A percentile compares a stretch with the other conserved stretches of the same genome.
phyloP scores from a whole-genome alignment of 2,329 filamentous ascomycete genomes.

The Ascomycota sp. region DNA sequence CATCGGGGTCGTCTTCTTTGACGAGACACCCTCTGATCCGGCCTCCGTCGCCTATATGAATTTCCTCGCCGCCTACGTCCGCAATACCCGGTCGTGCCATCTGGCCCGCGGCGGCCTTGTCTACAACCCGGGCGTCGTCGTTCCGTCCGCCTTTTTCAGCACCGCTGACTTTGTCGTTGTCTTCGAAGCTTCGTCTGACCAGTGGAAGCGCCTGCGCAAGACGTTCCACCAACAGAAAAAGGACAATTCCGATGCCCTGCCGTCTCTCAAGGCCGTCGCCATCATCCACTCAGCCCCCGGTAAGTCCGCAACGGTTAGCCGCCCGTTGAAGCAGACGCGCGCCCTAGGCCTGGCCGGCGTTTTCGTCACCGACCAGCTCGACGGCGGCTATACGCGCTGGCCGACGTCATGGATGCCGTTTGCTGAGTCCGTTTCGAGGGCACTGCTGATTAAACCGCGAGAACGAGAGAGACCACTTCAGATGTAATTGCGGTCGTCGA shows the following conservation, averaged over 20 bases:
- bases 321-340: not conserved
- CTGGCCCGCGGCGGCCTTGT: slow-evolving; percentile 9
- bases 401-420: slow-evolving; percentile 3
- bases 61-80: slow-evolving; percentile 7
- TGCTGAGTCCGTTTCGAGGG: slow-evolving; percentile 1
- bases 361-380: slow-evolving; percentile 5
- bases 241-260: not conserved
- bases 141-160: slow-evolving; percentile 17
- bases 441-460: too few relatives aligned
- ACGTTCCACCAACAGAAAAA: too few relatives aligned
- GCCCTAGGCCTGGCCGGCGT: slow-evolving; percentile 3
- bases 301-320: not conserved
- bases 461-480: too few relatives aligned
- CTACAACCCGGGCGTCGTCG: slow-evolving; percentile 23
- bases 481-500: too few relatives aligned
- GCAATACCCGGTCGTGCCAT: not conserved
- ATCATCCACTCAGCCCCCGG: slow-evolving; percentile 3
- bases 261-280: slow-evolving; percentile 4
- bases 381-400: slow-evolving; percentile 6
- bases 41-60: slow-evolving; percentile 6
- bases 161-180: slow-evolving; percentile 22
- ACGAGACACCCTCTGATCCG: slow-evolving; percentile 19
- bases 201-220: slow-evolving; percentile 3
- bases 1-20: slow-evolving; percentile 27
- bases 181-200: slow-evolving; percentile 15